Evolutionary conservation across 140 eudicot genomes (phyloP).

Genomic region (Cichorium intybus): DNA sequence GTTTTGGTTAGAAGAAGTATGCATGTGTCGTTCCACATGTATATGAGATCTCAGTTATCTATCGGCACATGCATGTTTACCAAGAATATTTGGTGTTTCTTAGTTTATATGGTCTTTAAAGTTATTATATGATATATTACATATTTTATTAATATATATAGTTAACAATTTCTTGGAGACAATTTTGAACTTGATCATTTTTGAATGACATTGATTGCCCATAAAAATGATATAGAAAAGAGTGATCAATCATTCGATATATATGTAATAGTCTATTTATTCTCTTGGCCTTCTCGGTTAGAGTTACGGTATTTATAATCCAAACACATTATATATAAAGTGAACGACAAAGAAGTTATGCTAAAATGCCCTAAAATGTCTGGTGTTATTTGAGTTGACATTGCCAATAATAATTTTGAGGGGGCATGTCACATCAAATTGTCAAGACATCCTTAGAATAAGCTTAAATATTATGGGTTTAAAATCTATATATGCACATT

Average conservation of each 20-base stretch:
- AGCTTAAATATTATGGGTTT: background rate
- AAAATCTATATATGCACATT: background rate
- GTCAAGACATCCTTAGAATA: background rate
- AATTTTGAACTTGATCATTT: background rate
- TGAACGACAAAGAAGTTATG: background rate
- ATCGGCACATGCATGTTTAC: slow-evolving; percentile 7
- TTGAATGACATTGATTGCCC: background rate
- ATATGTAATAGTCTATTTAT: background rate
- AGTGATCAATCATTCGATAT: background rate
- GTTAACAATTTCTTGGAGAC: background rate
- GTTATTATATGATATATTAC: too few relatives aligned
- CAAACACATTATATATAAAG: background rate
- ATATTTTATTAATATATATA: too few relatives aligned
- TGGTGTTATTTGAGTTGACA: background rate
- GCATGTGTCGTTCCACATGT: slow-evolving; percentile 36
- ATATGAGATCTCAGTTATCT: slow-evolving; percentile 17
- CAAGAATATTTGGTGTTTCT: background rate
- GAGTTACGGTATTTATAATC: background rate
- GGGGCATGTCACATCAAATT: background rate
- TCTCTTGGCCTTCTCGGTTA: background rate
- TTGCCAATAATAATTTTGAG: background rate
- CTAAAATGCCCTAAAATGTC: background rate
- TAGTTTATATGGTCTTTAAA: too few relatives aligned
- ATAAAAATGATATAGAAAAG: background rate
- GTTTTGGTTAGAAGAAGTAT: slow-evolving; percentile 24